Evolutionary conservation across 345 rosid genomes (phyloP).

Genomic region (Eucalyptus cloeziana): DNA sequence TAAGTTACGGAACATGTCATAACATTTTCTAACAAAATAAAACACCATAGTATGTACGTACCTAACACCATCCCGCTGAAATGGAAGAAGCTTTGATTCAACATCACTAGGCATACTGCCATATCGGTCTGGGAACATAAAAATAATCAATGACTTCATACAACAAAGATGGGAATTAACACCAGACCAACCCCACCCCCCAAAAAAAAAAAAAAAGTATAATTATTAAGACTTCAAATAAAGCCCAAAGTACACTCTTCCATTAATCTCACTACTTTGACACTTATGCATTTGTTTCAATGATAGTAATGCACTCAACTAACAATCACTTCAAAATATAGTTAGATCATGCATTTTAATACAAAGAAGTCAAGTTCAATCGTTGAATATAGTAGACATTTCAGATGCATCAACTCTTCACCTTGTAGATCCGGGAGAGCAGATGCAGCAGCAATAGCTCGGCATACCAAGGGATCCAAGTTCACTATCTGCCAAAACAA

Average conservation of each 20-base stretch:
- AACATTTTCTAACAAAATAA: background rate
- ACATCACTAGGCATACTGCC: constrained; percentile 53
- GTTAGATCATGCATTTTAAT: background rate
- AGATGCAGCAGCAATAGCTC: constrained; percentile 63
- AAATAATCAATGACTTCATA: background rate
- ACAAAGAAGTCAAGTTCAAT: background rate
- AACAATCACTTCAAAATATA: background rate
- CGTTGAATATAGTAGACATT: background rate
- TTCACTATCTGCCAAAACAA: constrained; percentile 44
- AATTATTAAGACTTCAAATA: background rate
- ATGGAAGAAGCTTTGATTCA: constrained; percentile 87
- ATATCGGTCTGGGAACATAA: constrained; percentile 40
- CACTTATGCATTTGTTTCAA: background rate
- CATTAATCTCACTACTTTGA: background rate
- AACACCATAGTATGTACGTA: constrained; percentile 4
- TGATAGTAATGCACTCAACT: background rate
- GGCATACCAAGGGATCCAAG: constrained; percentile 72
- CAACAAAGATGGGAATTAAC: background rate
- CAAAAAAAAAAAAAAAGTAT: background rate
- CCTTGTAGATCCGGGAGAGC: constrained; percentile 63
- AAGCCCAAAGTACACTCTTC: background rate
- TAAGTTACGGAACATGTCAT: background rate
- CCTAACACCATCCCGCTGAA: constrained; percentile 96
- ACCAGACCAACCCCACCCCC: background rate
- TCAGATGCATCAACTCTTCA: constrained; percentile 12